These are phyloP conservation scores for Scedosporium dehoogii DNA, from an alignment of 2,329 filamentous ascomycete species.

Conservation along the genomic window DNA sequence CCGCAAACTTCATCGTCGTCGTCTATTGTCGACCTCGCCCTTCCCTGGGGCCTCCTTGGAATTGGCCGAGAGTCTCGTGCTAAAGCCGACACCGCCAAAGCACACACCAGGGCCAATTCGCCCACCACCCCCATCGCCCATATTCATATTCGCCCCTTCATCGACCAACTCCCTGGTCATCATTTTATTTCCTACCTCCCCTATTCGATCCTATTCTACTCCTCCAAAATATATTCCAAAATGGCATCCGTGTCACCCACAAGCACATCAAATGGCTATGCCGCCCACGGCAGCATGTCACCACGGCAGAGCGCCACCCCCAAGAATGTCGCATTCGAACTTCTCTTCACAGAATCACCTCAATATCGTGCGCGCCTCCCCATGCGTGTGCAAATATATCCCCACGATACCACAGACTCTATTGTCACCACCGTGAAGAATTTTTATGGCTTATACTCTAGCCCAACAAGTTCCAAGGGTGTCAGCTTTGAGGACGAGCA, in stretches of 20 bases:
- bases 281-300: background rate
- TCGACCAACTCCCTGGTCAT: background rate
- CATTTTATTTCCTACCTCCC: background rate
- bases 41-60: background rate
- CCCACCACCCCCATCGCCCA: constrained; percentile 1
- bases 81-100: constrained; percentile 6
- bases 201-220: no score
- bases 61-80: background rate
- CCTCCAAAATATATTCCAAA: constrained; percentile 12
- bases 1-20: background rate
- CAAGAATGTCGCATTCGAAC: constrained; percentile 73
- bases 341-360: constrained; percentile 58
- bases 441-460: constrained; percentile 92
- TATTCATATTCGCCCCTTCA: background rate
- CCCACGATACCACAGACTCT: constrained; percentile 92
- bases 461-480: constrained; percentile 57
- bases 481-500: constrained; percentile 91
- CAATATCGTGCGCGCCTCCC: constrained; percentile 65
- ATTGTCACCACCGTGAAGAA: constrained; percentile 98
- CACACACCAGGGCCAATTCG: background rate
- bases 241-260: constrained; percentile 40
- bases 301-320: constrained; percentile 32
- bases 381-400: constrained; percentile 85
- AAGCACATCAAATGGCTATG: constrained; percentile 19
- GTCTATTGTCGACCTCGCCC: background rate